phyloP scores from a whole-genome alignment of 176 grass and related monocot genomes.

The Zizania latifolia region DNA sequence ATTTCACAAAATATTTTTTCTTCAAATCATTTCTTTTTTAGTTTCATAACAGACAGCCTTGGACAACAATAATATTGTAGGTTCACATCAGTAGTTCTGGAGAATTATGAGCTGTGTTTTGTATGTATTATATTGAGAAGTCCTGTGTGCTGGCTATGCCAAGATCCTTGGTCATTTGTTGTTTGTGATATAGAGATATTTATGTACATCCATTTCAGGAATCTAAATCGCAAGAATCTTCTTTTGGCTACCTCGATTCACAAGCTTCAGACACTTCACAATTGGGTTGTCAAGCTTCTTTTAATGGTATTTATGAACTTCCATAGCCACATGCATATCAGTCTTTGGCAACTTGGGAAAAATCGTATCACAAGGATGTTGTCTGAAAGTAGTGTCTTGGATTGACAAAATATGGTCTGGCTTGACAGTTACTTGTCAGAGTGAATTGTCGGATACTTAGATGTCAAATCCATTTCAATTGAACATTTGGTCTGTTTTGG shows the following conservation, averaged over 20 bases:
- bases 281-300: constrained; percentile 57
- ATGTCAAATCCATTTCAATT: neutral
- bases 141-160: constrained; percentile 10
- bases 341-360: constrained; percentile 5
- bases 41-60: neutral
- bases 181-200: constrained; percentile 17
- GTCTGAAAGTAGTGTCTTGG: neutral
- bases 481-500: neutral
- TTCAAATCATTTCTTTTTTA: neutral
- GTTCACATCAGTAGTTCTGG: neutral
- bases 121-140: constrained; percentile 10
- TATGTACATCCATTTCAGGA: constrained; percentile 44
- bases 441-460: neutral
- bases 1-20: neutral
- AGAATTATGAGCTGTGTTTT: neutral
- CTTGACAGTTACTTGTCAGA: constrained; percentile 2
- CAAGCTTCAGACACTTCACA: constrained; percentile 55
- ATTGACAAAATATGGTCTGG: neutral
- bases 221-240: constrained; percentile 49
- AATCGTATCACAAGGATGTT: neutral
- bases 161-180: constrained; percentile 26
- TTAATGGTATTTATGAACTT: constrained; percentile 57
- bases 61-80: neutral
- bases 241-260: constrained; percentile 36
- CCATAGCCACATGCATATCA: constrained; percentile 15